Evolutionary conservation across 2,329 filamentous ascomycete genomes (phyloP).

Genomic region (Cladophialophora exuberans): DNA sequence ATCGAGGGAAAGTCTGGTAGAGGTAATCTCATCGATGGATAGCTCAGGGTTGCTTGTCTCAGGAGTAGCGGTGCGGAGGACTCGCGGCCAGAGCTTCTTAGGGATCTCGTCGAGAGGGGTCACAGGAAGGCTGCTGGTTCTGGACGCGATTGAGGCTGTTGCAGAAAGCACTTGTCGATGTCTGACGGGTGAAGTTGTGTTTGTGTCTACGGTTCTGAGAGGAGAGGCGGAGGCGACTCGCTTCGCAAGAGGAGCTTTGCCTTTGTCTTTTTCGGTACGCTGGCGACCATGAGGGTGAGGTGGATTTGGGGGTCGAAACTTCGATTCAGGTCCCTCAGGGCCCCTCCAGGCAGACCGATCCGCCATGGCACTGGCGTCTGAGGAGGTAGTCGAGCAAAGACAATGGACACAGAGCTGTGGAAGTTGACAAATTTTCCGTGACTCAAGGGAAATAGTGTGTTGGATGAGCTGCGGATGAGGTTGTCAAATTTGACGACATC

Average conservation of each 20-base stretch:
- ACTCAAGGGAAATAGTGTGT: neutral
- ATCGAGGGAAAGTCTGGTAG: slow-evolving; percentile 26
- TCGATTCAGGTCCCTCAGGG: slow-evolving; percentile 1
- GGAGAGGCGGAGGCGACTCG: slow-evolving; percentile 16
- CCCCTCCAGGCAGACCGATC: neutral
- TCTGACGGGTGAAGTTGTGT: slow-evolving; percentile 1
- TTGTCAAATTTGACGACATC: neutral
- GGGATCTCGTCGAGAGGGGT: slow-evolving; percentile 29
- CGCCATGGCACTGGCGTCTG: neutral
- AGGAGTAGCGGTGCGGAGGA: slow-evolving; percentile 26
- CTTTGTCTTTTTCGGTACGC: slow-evolving; percentile 2
- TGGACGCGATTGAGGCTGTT: slow-evolving; percentile 13
- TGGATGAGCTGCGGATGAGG: neutral
- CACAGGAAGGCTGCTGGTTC: slow-evolving; percentile 20
- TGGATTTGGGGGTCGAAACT: neutral
- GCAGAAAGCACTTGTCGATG: slow-evolving; percentile 11
- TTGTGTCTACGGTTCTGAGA: slow-evolving; percentile 13
- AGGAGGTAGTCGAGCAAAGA: neutral
- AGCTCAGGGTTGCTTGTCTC: slow-evolving; percentile 24
- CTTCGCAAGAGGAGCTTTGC: slow-evolving; percentile 6
- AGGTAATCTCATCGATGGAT: slow-evolving; percentile 29
- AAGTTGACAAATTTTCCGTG: neutral
- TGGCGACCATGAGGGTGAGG: neutral
- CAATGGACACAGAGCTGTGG: no score
- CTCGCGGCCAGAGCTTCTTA: slow-evolving; percentile 21